Percentiles rank a stretch among this genome's conserved stretches.
Evolutionary conservation across 2,329 filamentous ascomycete species (phyloP).

Genomic region (Cercospora citrullina): DNA sequence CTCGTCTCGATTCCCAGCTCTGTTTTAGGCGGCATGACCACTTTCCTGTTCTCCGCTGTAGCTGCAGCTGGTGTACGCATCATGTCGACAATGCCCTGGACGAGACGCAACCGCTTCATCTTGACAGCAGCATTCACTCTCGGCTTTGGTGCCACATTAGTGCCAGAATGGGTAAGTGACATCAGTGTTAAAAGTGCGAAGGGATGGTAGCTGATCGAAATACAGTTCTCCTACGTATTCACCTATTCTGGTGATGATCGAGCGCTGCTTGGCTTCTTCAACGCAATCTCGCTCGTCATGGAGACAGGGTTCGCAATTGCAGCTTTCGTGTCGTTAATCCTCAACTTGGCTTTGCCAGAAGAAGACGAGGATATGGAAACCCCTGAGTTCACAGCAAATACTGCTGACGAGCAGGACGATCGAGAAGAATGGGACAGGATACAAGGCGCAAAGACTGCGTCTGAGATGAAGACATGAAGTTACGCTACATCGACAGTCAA

Average conservation of each 20-base stretch:
- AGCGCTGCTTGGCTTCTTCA: conserved; percentile 69
- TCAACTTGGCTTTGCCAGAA: conserved; percentile 72
- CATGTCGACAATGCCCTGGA: conserved; percentile 70
- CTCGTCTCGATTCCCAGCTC: conserved; percentile 70
- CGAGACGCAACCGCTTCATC: conserved; percentile 78
- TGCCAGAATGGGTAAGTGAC: conserved; percentile 40
- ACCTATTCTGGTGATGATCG: conserved; percentile 69
- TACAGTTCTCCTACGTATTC: conserved; percentile 58
- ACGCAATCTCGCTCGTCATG: conserved; percentile 57
- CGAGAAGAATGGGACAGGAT: conserved; percentile 45
- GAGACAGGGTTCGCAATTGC: conserved; percentile 70
- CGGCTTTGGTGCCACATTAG: conserved; percentile 60
- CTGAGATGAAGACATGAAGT: not conserved
- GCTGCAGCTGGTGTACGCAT: conserved; percentile 77
- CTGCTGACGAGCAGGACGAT: conserved; percentile 42
- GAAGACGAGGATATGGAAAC: conserved; percentile 68
- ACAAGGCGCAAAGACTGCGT: not conserved
- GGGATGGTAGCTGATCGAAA: not conserved
- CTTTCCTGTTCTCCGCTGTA: conserved; percentile 76
- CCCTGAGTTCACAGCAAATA: conserved; percentile 46
- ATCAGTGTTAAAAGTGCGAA: not conserved
- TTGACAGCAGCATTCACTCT: conserved; percentile 72
- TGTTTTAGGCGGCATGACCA: conserved; percentile 58
- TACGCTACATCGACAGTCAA: not conserved
- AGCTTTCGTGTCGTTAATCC: conserved; percentile 68